These are phyloP conservation scores for Phytopythium boreale DNA, from an alignment of 352 stramenopile genomes.

Conservation along the genomic window DNA sequence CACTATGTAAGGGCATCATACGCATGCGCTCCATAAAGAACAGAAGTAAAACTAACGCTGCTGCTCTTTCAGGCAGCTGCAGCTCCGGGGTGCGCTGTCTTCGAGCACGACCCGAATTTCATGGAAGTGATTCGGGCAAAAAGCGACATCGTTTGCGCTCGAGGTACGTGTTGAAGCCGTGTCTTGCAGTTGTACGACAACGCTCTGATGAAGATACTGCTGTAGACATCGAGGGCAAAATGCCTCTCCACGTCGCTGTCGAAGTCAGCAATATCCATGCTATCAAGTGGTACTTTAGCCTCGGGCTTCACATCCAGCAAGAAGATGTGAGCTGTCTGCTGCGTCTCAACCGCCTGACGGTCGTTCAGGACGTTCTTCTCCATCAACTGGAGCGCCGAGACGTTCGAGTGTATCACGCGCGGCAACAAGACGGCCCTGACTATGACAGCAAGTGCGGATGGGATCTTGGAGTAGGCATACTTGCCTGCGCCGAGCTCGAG, in stretches of 20 bases:
- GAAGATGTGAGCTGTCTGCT: constrained; percentile 36
- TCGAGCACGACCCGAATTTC: constrained; percentile 21
- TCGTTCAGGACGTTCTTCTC: constrained; percentile 30
- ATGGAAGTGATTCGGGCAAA: constrained; percentile 24
- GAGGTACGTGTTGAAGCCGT: constrained; percentile 17
- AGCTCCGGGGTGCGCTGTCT: constrained; percentile 7
- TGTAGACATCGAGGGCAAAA: constrained; percentile 26
- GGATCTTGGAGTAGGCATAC: constrained; percentile 35
- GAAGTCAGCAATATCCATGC: constrained; percentile 29
- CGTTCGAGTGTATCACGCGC: constrained; percentile 6
- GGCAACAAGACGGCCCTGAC: neutral
- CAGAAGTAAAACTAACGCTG: neutral
- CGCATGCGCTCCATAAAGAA: neutral
- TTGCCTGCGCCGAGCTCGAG: constrained; percentile 35
- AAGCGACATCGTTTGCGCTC: constrained; percentile 17
- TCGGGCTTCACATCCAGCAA: constrained; percentile 25
- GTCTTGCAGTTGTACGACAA: neutral
- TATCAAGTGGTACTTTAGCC: constrained; percentile 33
- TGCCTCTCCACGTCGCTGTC: constrained; percentile 48
- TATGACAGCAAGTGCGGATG: neutral
- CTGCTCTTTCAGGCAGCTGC: constrained; percentile 16
- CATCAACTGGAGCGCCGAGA: constrained; percentile 40
- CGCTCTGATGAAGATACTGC: neutral
- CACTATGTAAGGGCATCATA: constrained; percentile 42
- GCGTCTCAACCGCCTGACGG: constrained; percentile 16